Base-by-base conservation (phyloP, 148 eudicot species). In the Chenopodium berlandieri region DNA sequence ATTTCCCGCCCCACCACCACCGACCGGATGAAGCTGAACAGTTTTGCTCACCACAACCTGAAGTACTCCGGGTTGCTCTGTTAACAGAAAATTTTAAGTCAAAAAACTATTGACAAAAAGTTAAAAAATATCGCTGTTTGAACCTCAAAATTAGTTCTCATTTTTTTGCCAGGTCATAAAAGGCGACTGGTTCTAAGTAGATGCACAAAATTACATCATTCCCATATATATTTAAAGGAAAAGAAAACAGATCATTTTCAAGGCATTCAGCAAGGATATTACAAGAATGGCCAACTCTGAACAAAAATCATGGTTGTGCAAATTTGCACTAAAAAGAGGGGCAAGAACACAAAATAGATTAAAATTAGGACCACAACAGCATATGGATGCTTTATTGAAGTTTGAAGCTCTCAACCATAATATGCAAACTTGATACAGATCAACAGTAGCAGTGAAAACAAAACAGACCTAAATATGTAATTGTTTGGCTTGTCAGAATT, bases 31-130 rank as follows among this genome's bases (percentile, higher is more conserved):
- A 71, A 95, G 90, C 85, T 95, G 89, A 76, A 89, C 76, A 71
- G 89, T 87, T 84, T 73, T 69, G 86, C 92, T 91, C 7, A 86
- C 89, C 81, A 91, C 92, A 6, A 95, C 94, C 86, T 92, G 92
- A 78, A 93, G 86, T 46, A 95, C 94, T 48, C 99, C 99, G 4
- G 97, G 93, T 93, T 92, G 89, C 79, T 89, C 99, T 95, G 83
- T 74, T 50, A 37, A 84, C 76, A 81, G 54, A 56, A 69, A 31
- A 46, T 46, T 19, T 5, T 23, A 80, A 32, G 16, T 10, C 8
- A 58, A 14, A 62, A 19, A 62, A 62, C 9, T 6, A 66, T 37
- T 34, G 50, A 40, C 25, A 17, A 34, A 11, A 71, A 40, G 4
- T 17, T 40, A 9, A 62, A 27, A 27, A 27, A 27, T 20, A 9